These are phyloP conservation scores for Aquanectria penicillioides DNA, from an alignment of 2,329 filamentous ascomycete species.

Conservation along the genomic window DNA sequence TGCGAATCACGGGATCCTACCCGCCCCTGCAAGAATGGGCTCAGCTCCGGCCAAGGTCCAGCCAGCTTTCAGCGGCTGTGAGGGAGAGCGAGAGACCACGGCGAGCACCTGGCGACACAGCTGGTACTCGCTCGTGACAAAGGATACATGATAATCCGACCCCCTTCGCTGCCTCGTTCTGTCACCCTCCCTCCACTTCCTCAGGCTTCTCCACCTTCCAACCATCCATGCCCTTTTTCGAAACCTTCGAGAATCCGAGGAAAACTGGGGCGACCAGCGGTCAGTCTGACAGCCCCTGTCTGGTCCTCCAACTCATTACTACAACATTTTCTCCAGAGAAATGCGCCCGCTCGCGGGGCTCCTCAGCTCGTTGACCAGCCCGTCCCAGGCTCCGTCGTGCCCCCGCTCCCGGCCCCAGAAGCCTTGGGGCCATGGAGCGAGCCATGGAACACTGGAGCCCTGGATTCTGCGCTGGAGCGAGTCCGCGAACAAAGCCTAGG, in stretches of 20 bases:
- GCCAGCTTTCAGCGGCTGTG: background rate
- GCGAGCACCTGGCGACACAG: background rate
- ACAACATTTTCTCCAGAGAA: constrained; percentile 19
- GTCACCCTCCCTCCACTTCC: constrained; percentile 26
- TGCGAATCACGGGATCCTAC: constrained; percentile 38
- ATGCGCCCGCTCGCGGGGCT: constrained; percentile 21
- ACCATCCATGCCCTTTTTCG: constrained; percentile 41
- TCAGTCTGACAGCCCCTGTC: constrained; percentile 38
- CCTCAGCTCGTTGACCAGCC: constrained; percentile 33
- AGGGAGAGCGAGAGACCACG: background rate
- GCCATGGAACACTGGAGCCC: constrained; percentile 23
- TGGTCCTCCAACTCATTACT: constrained; percentile 25
- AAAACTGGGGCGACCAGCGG: constrained; percentile 43
- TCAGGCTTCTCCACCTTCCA: constrained; percentile 34
- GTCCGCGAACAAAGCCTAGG: constrained; percentile 12
- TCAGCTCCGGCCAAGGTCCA: constrained; percentile 24
- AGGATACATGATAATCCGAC: background rate
- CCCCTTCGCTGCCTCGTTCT: background rate
- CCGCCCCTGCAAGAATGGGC: constrained; percentile 28
- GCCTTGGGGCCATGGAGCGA: constrained; percentile 23
- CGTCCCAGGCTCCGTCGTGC: constrained; percentile 30
- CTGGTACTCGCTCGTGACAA: constrained; percentile 19
- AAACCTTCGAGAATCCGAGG: constrained; percentile 44
- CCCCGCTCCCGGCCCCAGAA: constrained; percentile 29
- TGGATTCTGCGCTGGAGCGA: constrained; percentile 14